Base-by-base conservation (phyloP, 371 early-diverging fungal species). In the Mucor piriformis region DNA sequence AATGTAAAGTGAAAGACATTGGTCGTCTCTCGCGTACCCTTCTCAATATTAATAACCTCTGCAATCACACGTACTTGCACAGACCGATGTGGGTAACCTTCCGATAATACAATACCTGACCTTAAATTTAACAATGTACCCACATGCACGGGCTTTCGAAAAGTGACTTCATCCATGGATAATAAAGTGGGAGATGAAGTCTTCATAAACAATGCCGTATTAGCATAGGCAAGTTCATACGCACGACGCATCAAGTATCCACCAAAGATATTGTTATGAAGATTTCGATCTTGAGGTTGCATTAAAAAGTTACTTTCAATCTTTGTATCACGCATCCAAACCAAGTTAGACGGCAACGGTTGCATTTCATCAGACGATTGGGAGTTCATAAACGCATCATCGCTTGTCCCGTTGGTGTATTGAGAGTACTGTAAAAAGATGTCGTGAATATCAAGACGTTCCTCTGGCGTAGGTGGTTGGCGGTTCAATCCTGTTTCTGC, bases 251-350 rank as follows among this genome's bases (percentile, higher is more conserved):
- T 89, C 35, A 66, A 54, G 50, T 87, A 89, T 24, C 91, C 92
- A 58, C 97, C 97, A 85, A 97, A 97, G 40, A 97, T 91, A 69
- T 88, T 91, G 63, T 91, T 86, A 67, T 97, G 95, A 33, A 97
- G 87, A 61, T 97, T 97, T 40, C 96, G 88, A 49, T 94, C 90
- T 56, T 92, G 93, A 21, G 93, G 92, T 54, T 85, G 83, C 88
- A 89, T 86, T 29, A 92, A 63, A 46, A 79, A 79, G 32, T 90
- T 82, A 18, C 90, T 86, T 46, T 91, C 83, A 63, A 92, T 77
- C 4, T 66, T 73, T 6, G 96, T 93, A 58, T 94, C 89, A 18
- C 84, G 74, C 87, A 95, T 91, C 92, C 92, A 95, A 5, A 88
- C 92, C 3, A 95, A 75, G 61, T 91, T 84, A 54, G 81, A 83